Evolutionary conservation across 2,329 filamentous ascomycete genomes (phyloP).

Genomic region (Teratosphaeria gauchensis): DNA sequence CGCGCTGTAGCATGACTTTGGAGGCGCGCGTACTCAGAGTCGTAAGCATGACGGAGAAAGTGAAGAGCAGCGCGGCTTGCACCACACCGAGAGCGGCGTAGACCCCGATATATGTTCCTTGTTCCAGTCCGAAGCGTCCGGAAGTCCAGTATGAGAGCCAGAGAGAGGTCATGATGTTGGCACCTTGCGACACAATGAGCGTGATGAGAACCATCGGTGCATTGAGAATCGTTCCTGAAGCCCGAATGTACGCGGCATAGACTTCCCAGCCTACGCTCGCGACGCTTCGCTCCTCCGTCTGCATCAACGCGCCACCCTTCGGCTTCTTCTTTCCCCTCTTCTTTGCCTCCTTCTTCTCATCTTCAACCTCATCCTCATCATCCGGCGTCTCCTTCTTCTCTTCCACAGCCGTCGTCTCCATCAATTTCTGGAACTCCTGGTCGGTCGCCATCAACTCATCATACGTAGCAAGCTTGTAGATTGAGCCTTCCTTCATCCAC

Average conservation of each 20-base stretch:
- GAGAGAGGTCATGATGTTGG: conserved; percentile 78
- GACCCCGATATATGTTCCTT: conserved; percentile 52
- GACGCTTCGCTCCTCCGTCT: conserved; percentile 60
- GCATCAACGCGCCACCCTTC: conserved; percentile 55
- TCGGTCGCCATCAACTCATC: conserved; percentile 75
- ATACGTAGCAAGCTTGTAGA: conserved; percentile 81
- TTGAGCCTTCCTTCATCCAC: conserved; percentile 79
- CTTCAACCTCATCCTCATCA: conserved; percentile 41
- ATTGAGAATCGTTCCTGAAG: conserved; percentile 62
- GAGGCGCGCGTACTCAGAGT: conserved; percentile 72
- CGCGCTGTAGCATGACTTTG: conserved; percentile 69
- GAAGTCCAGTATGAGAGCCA: conserved; percentile 96
- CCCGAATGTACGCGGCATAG: conserved; percentile 66
- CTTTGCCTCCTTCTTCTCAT: conserved; percentile 49
- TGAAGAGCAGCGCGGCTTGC: conserved; percentile 68
- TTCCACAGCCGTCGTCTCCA: conserved; percentile 68
- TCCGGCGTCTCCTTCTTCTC: conserved; percentile 42
- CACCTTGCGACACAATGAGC: conserved; percentile 64
- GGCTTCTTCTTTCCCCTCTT: conserved; percentile 45
- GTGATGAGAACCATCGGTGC: conserved; percentile 54
- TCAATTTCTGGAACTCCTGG: conserved; percentile 67
- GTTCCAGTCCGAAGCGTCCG: conserved; percentile 58
- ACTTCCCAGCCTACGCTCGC: conserved; percentile 71
- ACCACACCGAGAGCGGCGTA: conserved; percentile 61
- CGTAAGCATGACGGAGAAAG: conserved; percentile 69